phyloP scores from a whole-genome alignment of 179 eudicot genomes.

The Beta macrorhiza region DNA sequence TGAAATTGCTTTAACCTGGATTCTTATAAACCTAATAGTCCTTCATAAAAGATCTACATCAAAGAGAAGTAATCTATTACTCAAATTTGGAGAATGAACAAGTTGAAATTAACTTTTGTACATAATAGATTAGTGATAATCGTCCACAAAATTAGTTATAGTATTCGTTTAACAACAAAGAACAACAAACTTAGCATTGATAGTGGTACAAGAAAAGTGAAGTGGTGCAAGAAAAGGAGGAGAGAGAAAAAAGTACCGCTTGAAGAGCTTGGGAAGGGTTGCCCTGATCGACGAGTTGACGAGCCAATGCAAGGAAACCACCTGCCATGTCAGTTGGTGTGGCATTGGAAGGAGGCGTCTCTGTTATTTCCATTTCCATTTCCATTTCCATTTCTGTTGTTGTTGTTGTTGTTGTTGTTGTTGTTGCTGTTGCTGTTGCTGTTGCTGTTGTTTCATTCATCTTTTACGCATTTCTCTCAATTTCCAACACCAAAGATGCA shows the following conservation, averaged over 20 bases:
- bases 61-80: too few species aligned
- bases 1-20: not conserved
- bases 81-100: too few species aligned
- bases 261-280: conserved; percentile 78
- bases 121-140: too few species aligned
- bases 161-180: too few species aligned
- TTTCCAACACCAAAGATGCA: not conserved
- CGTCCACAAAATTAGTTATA: too few species aligned
- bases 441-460: conserved; percentile 14
- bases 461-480: not conserved
- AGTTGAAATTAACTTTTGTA: too few species aligned
- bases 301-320: conserved; percentile 50
- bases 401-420: not conserved
- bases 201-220: not conserved
- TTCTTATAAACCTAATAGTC: not conserved
- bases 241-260: conserved; percentile 49
- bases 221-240: not conserved
- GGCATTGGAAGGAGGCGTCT: conserved; percentile 24
- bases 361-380: conserved; percentile 45
- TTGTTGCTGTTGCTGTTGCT: too few species aligned
- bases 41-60: not conserved
- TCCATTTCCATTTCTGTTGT: too few species aligned
- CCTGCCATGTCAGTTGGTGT: conserved; percentile 37
- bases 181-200: too few species aligned
- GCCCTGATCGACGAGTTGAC: conserved; percentile 69